A percentile compares a stretch with the other conserved stretches of the same genome.
These are phyloP conservation scores for Metschnikowia lochheadii DNA, from an alignment of 805 yeast species.

Conservation along the genomic window DNA sequence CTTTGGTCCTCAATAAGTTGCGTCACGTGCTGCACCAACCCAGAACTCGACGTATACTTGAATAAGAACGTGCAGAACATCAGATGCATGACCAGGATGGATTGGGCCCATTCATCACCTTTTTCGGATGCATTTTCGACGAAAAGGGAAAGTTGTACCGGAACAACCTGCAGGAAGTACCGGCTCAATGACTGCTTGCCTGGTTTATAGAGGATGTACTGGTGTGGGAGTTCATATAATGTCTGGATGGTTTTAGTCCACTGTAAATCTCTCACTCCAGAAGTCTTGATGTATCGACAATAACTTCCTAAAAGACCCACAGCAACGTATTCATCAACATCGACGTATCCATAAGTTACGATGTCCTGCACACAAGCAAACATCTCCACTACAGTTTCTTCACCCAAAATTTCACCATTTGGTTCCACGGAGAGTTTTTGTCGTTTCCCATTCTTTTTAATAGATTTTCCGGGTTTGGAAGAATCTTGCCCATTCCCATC, in stretches of 20 bases:
- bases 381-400: slow-evolving; percentile 8
- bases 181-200: slow-evolving; percentile 29
- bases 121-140: not conserved
- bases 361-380: slow-evolving; percentile 20
- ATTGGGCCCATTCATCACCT: not conserved
- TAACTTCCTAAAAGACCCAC: slow-evolving; percentile 25
- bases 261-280: not conserved
- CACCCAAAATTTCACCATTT: too few species aligned
- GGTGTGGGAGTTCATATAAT: slow-evolving; percentile 23
- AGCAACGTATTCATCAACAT: slow-evolving; percentile 30
- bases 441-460: too few species aligned
- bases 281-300: not conserved
- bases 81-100: slow-evolving; percentile 5
- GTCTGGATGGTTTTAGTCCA: slow-evolving; percentile 27
- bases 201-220: slow-evolving; percentile 20
- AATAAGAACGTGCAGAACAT: slow-evolving; percentile 8
- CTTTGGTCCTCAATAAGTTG: not conserved
- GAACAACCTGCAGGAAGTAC: slow-evolving; percentile 25
- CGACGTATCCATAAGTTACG: slow-evolving; percentile 23
- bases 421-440: too few species aligned
- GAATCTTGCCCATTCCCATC: too few species aligned
- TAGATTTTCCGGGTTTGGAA: too few species aligned
- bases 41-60: not conserved
- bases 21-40: slow-evolving; percentile 1
- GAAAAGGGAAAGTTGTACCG: slow-evolving; percentile 11